Percentiles rank a stretch among this genome's conserved stretches.
phyloP scores from a whole-genome alignment of 768 basidiomycete genomes.

The Pleurotus platypus region DNA sequence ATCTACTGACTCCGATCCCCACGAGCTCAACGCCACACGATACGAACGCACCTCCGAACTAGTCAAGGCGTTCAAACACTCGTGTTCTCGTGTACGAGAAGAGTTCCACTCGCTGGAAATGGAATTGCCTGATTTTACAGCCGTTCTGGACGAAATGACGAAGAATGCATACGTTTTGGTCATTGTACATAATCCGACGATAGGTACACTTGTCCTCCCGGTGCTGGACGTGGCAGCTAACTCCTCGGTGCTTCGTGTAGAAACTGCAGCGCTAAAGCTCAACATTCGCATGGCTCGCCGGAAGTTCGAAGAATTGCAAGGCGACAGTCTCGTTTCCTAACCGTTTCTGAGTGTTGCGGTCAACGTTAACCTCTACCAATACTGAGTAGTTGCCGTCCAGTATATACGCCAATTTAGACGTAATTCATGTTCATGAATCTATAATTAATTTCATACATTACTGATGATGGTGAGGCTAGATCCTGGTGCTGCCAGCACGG shows the following conservation, averaged over 20 bases:
- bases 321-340: conserved; percentile 50
- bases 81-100: conserved; percentile 80
- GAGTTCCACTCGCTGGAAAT: conserved; percentile 87
- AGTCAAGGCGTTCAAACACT: conserved; percentile 93
- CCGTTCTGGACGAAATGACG: conserved; percentile 90
- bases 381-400: too few relatives aligned
- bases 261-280: conserved; percentile 82
- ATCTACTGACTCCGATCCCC: conserved; percentile 28
- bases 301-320: conserved; percentile 90
- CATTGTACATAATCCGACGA: conserved; percentile 83
- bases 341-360: not conserved
- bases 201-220: conserved; percentile 45
- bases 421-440: too few relatives aligned
- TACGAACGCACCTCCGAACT: conserved; percentile 90
- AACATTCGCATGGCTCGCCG: conserved; percentile 83
- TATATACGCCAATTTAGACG: too few relatives aligned
- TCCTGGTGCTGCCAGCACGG: too few relatives aligned
- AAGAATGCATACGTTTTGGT: conserved; percentile 91
- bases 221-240: not conserved
- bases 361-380: not conserved
- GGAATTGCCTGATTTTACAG: conserved; percentile 81
- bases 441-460: too few relatives aligned
- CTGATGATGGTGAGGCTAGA: too few relatives aligned
- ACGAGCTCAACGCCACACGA: conserved; percentile 61
- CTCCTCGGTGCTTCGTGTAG: conserved; percentile 34